Evolutionary conservation across 495 filamentous ascomycete species (phyloP).

Genomic region (Aspergillus sclerotioniger): DNA sequence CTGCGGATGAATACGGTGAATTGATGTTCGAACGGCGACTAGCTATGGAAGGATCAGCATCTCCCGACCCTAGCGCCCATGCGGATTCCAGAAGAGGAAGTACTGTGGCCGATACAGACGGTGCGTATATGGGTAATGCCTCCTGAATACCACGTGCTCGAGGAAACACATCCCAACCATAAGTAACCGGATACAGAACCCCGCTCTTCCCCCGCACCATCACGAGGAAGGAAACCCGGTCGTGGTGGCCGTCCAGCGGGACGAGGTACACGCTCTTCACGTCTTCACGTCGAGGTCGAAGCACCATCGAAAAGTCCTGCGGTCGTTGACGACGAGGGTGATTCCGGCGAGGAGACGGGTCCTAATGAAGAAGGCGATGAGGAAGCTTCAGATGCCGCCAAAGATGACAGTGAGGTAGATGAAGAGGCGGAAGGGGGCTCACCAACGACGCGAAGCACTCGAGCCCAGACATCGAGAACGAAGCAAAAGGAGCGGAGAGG

Average conservation of each 20-base stretch:
- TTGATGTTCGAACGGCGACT: conserved; percentile 67
- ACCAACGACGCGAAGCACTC: conserved; percentile 36
- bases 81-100: conserved; percentile 43
- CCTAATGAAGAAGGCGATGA: conserved; percentile 41
- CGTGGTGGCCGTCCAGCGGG: conserved; percentile 35
- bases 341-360: conserved; percentile 44
- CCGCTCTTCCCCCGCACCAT: conserved; percentile 48
- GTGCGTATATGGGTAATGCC: conserved; percentile 28
- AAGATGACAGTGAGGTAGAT: conserved; percentile 29
- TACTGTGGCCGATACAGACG: conserved; percentile 54
- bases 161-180: conserved; percentile 4
- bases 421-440: conserved; percentile 42
- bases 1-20: conserved; percentile 71
- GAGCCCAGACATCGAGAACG: conserved; percentile 37
- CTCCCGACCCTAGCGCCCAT: conserved; percentile 53
- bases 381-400: conserved; percentile 28
- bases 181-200: conserved; percentile 35
- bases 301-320: conserved; percentile 24
- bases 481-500: conserved; percentile 39
- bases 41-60: conserved; percentile 56
- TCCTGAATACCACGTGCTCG: conserved; percentile 3
- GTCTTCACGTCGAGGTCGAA: conserved; percentile 43
- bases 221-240: conserved; percentile 42
- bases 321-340: conserved; percentile 39
- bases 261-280: conserved; percentile 44